Base-by-base conservation (phyloP, 148 eudicot genomes). In the Cornus florida region DNA sequence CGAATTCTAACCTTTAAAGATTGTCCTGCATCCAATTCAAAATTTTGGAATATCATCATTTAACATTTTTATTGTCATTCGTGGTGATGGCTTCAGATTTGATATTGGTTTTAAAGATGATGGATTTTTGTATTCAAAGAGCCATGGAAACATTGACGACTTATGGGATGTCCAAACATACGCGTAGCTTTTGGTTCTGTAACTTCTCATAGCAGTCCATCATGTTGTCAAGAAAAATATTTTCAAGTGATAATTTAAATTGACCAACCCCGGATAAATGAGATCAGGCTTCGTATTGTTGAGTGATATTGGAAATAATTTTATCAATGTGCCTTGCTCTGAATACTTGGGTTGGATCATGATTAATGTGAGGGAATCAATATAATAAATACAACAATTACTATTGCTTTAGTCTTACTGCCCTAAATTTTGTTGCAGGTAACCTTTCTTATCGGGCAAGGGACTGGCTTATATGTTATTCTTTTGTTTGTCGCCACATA, bases 351-450 rank as follows among this genome's bases (percentile, higher is more conserved):
- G 53, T 48, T 8, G 53, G 53, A 48, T 48, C 11, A 48, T 48
- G 53, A 48, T 48, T 48, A 48, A 7, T 48, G 59, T 53, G 59
- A 11, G 17, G 14, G 59, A 53, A 53, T 53, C 19, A 12, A 13
- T 53, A 53, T 12, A 53, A 53, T 0, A 12, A 2, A 53, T 62
- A 19, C 66, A 20, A n/a, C 23, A 19, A 4, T 62, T 53, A 11
- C 2, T 53, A 53, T 16, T 53, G 59, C 19, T 12, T 17, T 62
- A 17, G 20, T 24, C 69, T 62, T 33, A 75, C 68, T 13, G 19
- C 60, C 4, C 17, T 38, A 60, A 20, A 35, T 62, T 23, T 57
- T 75, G 7, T 75, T 75, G 69, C 77, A 75, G 77, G 66, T n/a
- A 62, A 24, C 23, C 6, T 62, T 16, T 62, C 20, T 62, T 62